Evolutionary conservation across 2,329 filamentous ascomycete genomes (phyloP), one percentile per base, ranked within the genome.

Genomic region (Aspergillus cejpii): DNA sequence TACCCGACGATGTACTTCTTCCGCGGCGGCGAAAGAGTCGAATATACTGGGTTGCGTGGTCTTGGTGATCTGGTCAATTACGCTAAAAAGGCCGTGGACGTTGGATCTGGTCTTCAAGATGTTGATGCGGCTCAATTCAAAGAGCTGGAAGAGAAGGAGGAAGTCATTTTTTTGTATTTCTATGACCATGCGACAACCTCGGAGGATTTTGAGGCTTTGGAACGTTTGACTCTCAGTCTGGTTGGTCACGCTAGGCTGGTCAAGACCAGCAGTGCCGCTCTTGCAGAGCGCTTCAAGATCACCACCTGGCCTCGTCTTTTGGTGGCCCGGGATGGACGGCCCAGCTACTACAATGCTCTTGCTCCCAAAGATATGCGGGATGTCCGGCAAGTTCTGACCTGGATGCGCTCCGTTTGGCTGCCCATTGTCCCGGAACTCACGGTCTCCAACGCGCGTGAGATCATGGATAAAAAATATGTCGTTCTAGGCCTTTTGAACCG

Each of bases 361-460:
- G 85, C 88, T 0, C 92, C 92, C 1, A 80, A 84, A 58, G 89
- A 95, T 57, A 97, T 97, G 87, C 84, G 92, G 47, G 87, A 98
- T 60, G 84, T 85, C 49, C 78, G 82, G 42, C 79, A 82, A 54
- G 79, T 98, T 8, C 74, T 95, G 14, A 77, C 78, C 45, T 98
- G 92, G 92, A 97, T 98, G 90, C 85, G 86, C 63, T 87, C 84
- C 2, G 89, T 95, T 12, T 98, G 94, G 92, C 76, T 96, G 14
- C 92, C 92, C 1, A 87, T 98, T 45, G 88, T 98, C 8, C 91
- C 92, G 0, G 92, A 98, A 65, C 75, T 98, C 43, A 95, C 87
- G 0, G 87, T 88, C 3, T 81, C 84, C 5, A 98, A 98, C 61
- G 89, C 94, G 1, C 81, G 83, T 46, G 90, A 98, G 65, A 87